Evolutionary conservation across 1,139 yeast species (phyloP), one percentile per base, ranked within the genome.

Genomic region (Suhomyces yuchorum): DNA sequence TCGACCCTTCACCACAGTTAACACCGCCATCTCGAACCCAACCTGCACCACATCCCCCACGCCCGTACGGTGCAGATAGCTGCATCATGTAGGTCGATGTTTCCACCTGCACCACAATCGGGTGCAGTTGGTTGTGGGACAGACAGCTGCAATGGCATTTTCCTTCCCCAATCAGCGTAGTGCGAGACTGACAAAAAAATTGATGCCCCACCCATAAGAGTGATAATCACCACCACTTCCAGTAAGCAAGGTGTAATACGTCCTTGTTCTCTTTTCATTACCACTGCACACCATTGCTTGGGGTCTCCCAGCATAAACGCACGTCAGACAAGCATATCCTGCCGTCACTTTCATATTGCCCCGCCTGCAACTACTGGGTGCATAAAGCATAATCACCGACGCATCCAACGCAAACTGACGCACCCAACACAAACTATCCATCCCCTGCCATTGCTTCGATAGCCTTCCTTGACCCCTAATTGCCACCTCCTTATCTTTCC

Each of bases 141-240:
- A 20, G 23, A 20, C 23, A 20, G 23, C 7, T 20, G 7, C 4
- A 20, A 20, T 20, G 23, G 8, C 23, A 22, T 18, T 19, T 23
- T 12, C 11, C 14, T 9, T 37, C 34, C 41, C 34, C 28, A 26
- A 28, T n/a, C 34, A 24, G 14, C 41, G 34, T 22, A 23, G 28
- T 36, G 39, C 34, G 17, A 30, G 18, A 30, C 4, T 26, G 34
- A 18, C 42, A 30, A 39, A 39, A 39, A 28, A 18, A 26, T 39
- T 30, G 42, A 39, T 30, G 35, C 36, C n/a, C 28, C 18, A 14
- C 34, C 8, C 34, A 30, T n/a, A 30, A 26, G 18, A 6, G 6
- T 15, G 18, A 30, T 15, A 14, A 14, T 30, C 34, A 30, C 34
- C 18, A 14, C 34, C 9, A 30, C 6, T 30, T 8, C 7, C 17